Base-by-base conservation (phyloP, 768 basidiomycete genomes). In the Lactarius deliciosus region DNA sequence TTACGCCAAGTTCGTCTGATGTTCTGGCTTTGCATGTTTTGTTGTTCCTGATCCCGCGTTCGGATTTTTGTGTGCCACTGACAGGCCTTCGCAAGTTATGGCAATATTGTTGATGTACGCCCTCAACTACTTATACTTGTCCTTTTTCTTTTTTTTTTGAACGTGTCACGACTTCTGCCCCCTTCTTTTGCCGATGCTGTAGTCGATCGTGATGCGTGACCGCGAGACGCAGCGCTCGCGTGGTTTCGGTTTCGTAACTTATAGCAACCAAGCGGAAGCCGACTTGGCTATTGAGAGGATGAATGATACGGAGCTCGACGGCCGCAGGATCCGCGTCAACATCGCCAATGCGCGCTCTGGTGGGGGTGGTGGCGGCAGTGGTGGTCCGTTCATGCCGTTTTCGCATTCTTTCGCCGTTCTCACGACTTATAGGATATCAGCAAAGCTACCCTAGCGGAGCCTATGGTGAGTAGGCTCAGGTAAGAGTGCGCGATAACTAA, bases 201-300 rank as follows among this genome's bases (percentile, higher is more conserved):
- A 97, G 94, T 91, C 91, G 73, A 94, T 96, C 80, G 94, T 96
- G 77, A 96, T 96, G 95, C 91, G 93, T 81, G 96, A 98, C 81
- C 93, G 95, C 76, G 96, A 97, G 76, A 98, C 96, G 71, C 92
- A 93, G 68, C 93, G 96, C 75, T 96, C 94, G 70, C 90, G 96
- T 76, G 96, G 96, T 75, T 98, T 98, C 77, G 96, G 96, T 69
- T 98, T 98, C 79, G 95, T 98, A 68, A 95, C 92, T 63, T 95
- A 81, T 77, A 77, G 81, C 69, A 75, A 77, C 57, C 54, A 74
- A 15, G 73, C 77, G 36, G 94, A 96, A 76, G 96, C 96, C 55
- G 80, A 90, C 13, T 81, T 81, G 67, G 94, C 96, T 55, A 96
- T 97, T 75, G 67, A 60, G 55, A 79, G 76, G 50, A 80, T 96